Conservation (phyloP, 306 rosid species). For the Cicer pinnatifidum region DNA sequence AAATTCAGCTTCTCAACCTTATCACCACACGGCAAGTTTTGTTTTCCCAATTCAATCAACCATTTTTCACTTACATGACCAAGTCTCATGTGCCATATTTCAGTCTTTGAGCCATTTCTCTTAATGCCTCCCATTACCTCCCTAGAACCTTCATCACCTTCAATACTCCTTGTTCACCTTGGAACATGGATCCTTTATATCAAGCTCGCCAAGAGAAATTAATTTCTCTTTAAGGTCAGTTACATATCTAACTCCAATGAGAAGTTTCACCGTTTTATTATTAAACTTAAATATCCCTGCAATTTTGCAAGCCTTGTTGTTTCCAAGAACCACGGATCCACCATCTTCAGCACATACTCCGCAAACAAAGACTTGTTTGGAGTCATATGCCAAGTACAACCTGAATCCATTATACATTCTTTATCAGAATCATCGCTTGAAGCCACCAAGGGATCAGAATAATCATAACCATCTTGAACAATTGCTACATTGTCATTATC, state of each 20-base stretch:
- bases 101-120: no score
- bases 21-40: not conserved
- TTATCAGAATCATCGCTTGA: no score
- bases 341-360: not conserved
- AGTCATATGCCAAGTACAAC: not conserved
- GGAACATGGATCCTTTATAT: not conserved
- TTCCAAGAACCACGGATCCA: not conserved
- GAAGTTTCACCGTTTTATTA: not conserved
- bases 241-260: not conserved
- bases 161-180: not conserved
- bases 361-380: not conserved
- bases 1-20: not conserved
- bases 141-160: not conserved
- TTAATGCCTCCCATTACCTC: not conserved
- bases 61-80: not conserved
- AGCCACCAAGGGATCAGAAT: not conserved
- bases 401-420: no score
- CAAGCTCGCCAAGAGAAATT: not conserved
- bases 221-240: not conserved
- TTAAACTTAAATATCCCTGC: not conserved
- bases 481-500: not conserved
- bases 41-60: not conserved
- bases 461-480: not conserved
- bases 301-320: not conserved
- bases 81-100: not conserved